Percentiles rank a stretch among this genome's conserved stretches.
Conservation (phyloP, 495 filamentous ascomycete species). For the Neurospora sp. region DNA sequence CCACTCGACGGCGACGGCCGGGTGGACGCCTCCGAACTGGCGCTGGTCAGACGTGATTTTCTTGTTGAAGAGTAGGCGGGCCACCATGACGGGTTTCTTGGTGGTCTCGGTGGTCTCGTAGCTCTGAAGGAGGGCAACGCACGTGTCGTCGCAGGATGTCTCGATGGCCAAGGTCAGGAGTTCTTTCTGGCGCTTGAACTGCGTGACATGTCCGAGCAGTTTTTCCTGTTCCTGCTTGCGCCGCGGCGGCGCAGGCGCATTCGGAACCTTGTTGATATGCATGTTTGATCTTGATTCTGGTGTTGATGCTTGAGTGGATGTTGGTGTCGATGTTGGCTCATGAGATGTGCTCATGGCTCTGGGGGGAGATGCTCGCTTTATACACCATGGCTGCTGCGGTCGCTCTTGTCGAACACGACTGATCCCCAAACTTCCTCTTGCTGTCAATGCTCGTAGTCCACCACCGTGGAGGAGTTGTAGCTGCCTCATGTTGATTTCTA, state of each 20-base stretch:
- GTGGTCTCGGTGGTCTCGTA: background rate
- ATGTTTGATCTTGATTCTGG: background rate
- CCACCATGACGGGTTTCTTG: slow-evolving; percentile 19
- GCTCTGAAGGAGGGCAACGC: slow-evolving; percentile 66
- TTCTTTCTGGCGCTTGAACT: background rate
- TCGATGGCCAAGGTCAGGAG: slow-evolving; percentile 81
- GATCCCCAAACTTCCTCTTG: background rate
- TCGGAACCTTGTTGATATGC: background rate
- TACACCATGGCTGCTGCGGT: background rate
- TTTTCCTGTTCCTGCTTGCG: background rate
- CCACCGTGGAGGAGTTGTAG: background rate
- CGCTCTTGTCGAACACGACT: background rate
- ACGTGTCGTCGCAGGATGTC: slow-evolving; percentile 96
- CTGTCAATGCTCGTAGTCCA: background rate
- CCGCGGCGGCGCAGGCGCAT: background rate
- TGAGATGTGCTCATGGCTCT: background rate
- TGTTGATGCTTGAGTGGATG: background rate
- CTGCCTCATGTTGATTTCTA: background rate
- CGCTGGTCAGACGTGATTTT: slow-evolving; percentile 72
- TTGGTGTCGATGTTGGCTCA: background rate
- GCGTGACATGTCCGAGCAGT: background rate
- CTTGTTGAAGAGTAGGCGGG: slow-evolving; percentile 63
- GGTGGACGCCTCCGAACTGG: slow-evolving; percentile 65
- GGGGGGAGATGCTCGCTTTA: background rate
- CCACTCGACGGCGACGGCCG: slow-evolving; percentile 56